A percentile compares a stretch with the other conserved stretches of the same genome.
Conservation (phyloP, 1,139 yeast species). For the Blastobotrys aristatus region DNA sequence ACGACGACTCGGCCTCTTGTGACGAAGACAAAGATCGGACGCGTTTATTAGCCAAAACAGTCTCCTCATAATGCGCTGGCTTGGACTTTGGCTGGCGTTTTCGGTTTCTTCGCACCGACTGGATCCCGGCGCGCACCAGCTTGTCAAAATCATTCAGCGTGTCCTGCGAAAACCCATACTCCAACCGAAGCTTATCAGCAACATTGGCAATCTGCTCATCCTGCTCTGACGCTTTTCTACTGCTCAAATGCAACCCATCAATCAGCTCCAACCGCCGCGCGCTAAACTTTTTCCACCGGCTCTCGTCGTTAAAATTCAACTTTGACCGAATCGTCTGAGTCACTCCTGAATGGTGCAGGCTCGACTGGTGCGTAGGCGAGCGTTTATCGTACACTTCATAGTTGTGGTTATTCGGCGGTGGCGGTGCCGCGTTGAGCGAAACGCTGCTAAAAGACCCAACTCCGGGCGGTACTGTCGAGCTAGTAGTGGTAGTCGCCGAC, state of each 20-base stretch:
- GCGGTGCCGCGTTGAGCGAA: neutral
- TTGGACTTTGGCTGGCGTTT: conserved; percentile 43
- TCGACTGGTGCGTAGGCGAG: too few species aligned
- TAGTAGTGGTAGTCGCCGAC: neutral
- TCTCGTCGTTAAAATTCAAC: conserved; percentile 72
- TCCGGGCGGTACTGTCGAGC: too few species aligned
- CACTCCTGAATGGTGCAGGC: conserved; percentile 13
- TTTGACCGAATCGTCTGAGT: conserved; percentile 73
- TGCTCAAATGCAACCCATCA: conserved; percentile 69
- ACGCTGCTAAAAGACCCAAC: neutral
- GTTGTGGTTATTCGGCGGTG: neutral
- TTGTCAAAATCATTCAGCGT: conserved; percentile 73
- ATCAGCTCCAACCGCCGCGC: conserved; percentile 84
- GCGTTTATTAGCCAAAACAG: neutral
- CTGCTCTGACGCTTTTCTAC: conserved; percentile 87
- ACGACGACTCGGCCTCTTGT: neutral
- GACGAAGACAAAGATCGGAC: conserved; percentile 1
- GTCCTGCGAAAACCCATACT: conserved; percentile 62
- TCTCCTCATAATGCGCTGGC: neutral
- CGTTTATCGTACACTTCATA: neutral
- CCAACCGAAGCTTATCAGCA: conserved; percentile 67
- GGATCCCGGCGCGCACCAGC: conserved; percentile 88
- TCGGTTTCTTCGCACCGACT: conserved; percentile 64
- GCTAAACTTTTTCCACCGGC: conserved; percentile 82
- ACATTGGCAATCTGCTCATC: conserved; percentile 73